These are phyloP conservation scores for Ministeria vibrans DNA, from an alignment of 78 protist species.

Conservation along the genomic window DNA sequence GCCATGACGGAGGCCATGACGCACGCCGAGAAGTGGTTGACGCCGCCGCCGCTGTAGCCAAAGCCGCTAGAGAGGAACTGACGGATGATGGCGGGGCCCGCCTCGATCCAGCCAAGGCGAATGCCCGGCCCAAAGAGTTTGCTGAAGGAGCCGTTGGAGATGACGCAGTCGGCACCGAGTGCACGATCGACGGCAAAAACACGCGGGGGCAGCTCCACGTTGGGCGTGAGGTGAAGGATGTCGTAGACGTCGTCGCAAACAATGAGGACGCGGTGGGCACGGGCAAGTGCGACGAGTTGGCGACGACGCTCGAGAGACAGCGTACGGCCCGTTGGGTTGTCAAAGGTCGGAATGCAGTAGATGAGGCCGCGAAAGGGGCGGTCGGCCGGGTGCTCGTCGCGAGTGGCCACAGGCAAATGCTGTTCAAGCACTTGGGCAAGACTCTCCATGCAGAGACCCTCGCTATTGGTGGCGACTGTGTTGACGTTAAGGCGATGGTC, in stretches of 20 bases:
- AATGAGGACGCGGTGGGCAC: background rate
- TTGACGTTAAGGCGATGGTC: background rate
- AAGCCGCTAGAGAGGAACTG: background rate
- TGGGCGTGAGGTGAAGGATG: background rate
- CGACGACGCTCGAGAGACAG: background rate
- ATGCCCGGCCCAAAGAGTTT: constrained; percentile 29
- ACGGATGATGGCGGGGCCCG: background rate
- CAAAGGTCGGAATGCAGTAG: constrained; percentile 13
- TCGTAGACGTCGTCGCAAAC: constrained; percentile 29
- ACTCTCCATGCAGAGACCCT: background rate
- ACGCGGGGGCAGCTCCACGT: background rate
- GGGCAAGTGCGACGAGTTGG: background rate
- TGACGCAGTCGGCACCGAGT: background rate
- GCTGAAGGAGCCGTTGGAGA: background rate
- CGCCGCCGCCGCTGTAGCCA: constrained; percentile 1
- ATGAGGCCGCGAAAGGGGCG: background rate
- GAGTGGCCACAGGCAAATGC: background rate
- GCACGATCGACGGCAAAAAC: background rate
- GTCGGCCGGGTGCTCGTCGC: background rate
- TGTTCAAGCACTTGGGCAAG: background rate
- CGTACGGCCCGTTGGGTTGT: constrained; percentile 19
- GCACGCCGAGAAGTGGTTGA: background rate
- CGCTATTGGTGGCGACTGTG: background rate
- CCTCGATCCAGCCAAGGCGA: constrained; percentile 31
- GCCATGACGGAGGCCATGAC: background rate